Conservation (phyloP, 495 filamentous ascomycete species). For the Lophium mytilinum region DNA sequence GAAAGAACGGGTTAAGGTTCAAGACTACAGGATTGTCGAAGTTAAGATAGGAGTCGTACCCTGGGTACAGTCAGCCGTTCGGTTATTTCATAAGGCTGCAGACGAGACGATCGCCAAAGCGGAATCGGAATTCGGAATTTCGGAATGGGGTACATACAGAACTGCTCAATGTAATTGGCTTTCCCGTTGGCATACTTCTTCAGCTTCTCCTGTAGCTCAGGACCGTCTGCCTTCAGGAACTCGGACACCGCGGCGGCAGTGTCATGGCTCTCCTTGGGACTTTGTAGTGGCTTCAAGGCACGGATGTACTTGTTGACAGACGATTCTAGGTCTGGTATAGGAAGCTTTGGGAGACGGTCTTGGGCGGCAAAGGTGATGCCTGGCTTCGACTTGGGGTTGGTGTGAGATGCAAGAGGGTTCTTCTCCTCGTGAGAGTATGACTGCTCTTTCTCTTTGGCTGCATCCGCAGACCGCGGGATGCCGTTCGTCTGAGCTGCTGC, state of each 20-base stretch:
- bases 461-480: slow-evolving; percentile 29
- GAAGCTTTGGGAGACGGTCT: slow-evolving; percentile 81
- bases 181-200: slow-evolving; percentile 90
- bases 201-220: slow-evolving; percentile 75
- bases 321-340: slow-evolving; percentile 82
- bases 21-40: slow-evolving; percentile 97
- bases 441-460: slow-evolving; percentile 36
- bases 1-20: slow-evolving; percentile 96
- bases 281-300: slow-evolving; percentile 76
- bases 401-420: slow-evolving; percentile 38
- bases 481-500: slow-evolving; percentile 14
- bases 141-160: slow-evolving; percentile 58
- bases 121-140: no score
- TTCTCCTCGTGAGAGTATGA: slow-evolving; percentile 37
- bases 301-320: slow-evolving; percentile 74
- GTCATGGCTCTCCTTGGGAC: slow-evolving; percentile 71
- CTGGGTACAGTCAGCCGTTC: slow-evolving; percentile 39
- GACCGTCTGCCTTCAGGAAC: slow-evolving; percentile 78
- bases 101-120: neutral
- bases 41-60: slow-evolving; percentile 98
- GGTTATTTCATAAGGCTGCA: neutral
- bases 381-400: slow-evolving; percentile 39
- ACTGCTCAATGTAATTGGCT: slow-evolving; percentile 97
- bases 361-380: slow-evolving; percentile 85
- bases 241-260: slow-evolving; percentile 73